Conservation (phyloP, 345 rosid species). For the Lepidium aucheri region DNA sequence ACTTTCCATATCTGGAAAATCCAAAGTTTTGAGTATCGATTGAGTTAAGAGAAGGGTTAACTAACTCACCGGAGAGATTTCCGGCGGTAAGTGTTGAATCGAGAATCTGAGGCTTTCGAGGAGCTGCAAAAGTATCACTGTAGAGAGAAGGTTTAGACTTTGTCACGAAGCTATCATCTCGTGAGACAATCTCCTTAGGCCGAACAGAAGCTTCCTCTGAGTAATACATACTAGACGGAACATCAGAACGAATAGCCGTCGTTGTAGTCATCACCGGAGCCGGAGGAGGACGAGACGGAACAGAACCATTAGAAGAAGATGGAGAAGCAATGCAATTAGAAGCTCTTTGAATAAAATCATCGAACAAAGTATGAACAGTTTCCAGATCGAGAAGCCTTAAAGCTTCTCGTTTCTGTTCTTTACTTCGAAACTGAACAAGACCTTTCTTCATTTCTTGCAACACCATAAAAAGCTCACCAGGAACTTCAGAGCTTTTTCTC, state of each 20-base stretch:
- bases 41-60: neutral
- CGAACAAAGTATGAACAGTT: slow-evolving; percentile 50
- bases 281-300: slow-evolving; percentile 5
- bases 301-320: slow-evolving; percentile 27
- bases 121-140: slow-evolving; percentile 29
- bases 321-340: slow-evolving; percentile 58
- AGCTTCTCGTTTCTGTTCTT: slow-evolving; percentile 75
- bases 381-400: slow-evolving; percentile 77
- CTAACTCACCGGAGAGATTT: slow-evolving; percentile 42
- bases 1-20: neutral
- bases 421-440: slow-evolving; percentile 47
- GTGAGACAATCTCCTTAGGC: slow-evolving; percentile 41
- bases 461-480: slow-evolving; percentile 63
- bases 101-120: slow-evolving; percentile 39
- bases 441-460: slow-evolving; percentile 81
- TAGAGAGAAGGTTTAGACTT: slow-evolving; percentile 52
- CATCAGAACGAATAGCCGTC: neutral
- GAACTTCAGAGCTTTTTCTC: slow-evolving; percentile 45
- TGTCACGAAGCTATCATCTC: slow-evolving; percentile 76
- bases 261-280: neutral
- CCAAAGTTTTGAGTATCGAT: neutral
- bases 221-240: slow-evolving; percentile 23
- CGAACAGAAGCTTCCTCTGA: slow-evolving; percentile 24
- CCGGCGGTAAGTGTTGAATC: slow-evolving; percentile 53
- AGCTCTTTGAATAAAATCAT: slow-evolving; percentile 81